A percentile compares a stretch with the other conserved stretches of the same genome.
phyloP scores from a whole-genome alignment of 176 grass and related monocot species.

The Olyra latifolia region DNA sequence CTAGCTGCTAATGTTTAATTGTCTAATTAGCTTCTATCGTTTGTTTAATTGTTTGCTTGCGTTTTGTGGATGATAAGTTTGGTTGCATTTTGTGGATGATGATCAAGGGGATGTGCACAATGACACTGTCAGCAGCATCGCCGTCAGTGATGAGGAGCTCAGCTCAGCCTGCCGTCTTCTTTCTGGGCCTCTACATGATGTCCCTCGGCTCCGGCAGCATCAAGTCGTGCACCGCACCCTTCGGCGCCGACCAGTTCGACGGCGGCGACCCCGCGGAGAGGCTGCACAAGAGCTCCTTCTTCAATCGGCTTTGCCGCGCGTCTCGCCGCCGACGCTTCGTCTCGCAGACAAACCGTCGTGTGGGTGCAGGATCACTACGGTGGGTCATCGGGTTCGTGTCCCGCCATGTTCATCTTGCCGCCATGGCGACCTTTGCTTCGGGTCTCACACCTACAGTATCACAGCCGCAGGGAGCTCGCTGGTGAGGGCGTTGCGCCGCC shows the following conservation, averaged over 20 bases:
- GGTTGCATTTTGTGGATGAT: too few relatives aligned
- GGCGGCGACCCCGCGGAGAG: slow-evolving; percentile 32
- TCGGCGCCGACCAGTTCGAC: slow-evolving; percentile 46
- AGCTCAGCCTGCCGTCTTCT: slow-evolving; percentile 39
- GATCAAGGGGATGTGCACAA: slow-evolving; percentile 41
- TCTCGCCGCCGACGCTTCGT: too few relatives aligned
- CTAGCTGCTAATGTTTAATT: too few relatives aligned
- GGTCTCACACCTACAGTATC: slow-evolving; percentile 48
- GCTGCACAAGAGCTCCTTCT: slow-evolving; percentile 45
- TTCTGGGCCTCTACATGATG: slow-evolving; percentile 37
- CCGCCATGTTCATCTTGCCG: too few relatives aligned
- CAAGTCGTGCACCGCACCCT: slow-evolving; percentile 37
- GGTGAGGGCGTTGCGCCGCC: too few relatives aligned
- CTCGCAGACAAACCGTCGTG: too few relatives aligned
- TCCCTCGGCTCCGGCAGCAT: slow-evolving; percentile 36
- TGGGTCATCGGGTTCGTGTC: slow-evolving; percentile 52
- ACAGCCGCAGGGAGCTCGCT: slow-evolving; percentile 51
- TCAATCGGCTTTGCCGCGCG: slow-evolving; percentile 52
- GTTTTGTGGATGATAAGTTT: too few relatives aligned
- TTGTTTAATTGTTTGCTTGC: background rate
- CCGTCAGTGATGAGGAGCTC: background rate
- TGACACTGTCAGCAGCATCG: slow-evolving; percentile 32
- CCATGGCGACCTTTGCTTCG: slow-evolving; percentile 34
- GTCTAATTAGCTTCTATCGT: background rate
- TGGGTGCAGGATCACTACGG: slow-evolving; percentile 55